Conservation (phyloP, 805 yeast species). For the Kodamaea sagamina region DNA sequence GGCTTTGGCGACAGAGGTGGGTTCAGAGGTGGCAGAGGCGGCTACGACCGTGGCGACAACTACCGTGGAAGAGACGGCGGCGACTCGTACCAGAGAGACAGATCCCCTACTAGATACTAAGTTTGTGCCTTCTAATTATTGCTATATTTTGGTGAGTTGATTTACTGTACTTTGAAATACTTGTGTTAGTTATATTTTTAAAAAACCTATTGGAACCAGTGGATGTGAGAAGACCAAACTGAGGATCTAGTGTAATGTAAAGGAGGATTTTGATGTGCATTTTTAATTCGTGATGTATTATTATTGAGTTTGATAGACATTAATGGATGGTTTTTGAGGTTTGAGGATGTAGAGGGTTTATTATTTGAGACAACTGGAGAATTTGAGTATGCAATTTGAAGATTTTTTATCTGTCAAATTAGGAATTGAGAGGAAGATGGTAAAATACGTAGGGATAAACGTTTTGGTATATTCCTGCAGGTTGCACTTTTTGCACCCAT, state of each 20-base stretch:
- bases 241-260: constrained; percentile 11
- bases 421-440: too few species aligned
- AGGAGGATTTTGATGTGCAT: constrained; percentile 4
- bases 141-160: constrained; percentile 3
- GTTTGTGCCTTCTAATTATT: constrained; percentile 4
- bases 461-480: too few species aligned
- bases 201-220: constrained; percentile 3
- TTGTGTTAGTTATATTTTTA: constrained; percentile 9
- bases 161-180: constrained; percentile 8
- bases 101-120: constrained; percentile 76
- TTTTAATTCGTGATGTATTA: constrained; percentile 4
- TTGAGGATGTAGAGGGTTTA: too few species aligned
- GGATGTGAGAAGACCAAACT: constrained; percentile 6
- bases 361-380: too few species aligned
- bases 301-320: constrained; percentile 4
- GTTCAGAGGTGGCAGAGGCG: constrained; percentile 37
- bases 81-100: constrained; percentile 49
- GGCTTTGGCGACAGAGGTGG: constrained; percentile 35
- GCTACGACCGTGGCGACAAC: constrained; percentile 50
- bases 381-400: too few species aligned
- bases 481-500: too few species aligned
- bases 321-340: too few species aligned
- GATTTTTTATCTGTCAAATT: too few species aligned
- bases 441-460: too few species aligned
- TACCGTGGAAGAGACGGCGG: constrained; percentile 40